phyloP scores from a whole-genome alignment of 202 grass and related monocot genomes.

The Eragrostis tef region DNA sequence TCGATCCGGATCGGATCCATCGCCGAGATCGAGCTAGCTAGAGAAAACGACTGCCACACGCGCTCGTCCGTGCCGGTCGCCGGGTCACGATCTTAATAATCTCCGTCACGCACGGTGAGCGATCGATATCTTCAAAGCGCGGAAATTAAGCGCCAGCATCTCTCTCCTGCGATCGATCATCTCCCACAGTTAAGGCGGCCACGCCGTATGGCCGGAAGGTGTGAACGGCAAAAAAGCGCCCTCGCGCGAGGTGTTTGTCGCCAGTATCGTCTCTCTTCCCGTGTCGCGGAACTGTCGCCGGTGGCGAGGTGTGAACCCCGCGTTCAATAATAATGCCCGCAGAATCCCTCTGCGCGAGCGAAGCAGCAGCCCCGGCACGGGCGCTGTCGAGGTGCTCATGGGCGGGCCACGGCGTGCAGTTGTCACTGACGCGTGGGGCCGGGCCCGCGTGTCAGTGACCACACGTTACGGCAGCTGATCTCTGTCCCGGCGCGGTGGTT shows the following conservation, averaged over 20 bases:
- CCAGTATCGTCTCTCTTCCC: conserved; percentile 1
- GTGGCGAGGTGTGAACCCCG: conserved; percentile 38
- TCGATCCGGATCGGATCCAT: background rate
- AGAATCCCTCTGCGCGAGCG: background rate
- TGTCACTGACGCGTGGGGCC: too few species aligned
- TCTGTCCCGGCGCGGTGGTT: background rate
- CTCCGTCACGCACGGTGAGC: background rate
- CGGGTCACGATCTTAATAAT: too few species aligned
- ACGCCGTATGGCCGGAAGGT: background rate
- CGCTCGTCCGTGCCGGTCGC: too few species aligned
- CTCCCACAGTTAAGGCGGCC: background rate
- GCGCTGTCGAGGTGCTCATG: too few species aligned
- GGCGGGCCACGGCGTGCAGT: too few species aligned
- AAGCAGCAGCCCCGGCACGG: too few species aligned
- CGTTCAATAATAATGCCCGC: conserved; percentile 35
- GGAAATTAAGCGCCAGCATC: too few species aligned
- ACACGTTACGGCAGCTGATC: too few species aligned
- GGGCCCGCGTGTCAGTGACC: too few species aligned
- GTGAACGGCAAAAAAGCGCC: conserved; percentile 11
- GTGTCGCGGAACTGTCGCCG: conserved; percentile 27
- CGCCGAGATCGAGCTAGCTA: too few species aligned
- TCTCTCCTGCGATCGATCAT: too few species aligned
- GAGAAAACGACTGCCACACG: too few species aligned
- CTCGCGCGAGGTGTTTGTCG: background rate
- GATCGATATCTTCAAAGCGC: background rate